Conservation (phyloP, 306 rosid genomes). For the Nissolia schottii region DNA sequence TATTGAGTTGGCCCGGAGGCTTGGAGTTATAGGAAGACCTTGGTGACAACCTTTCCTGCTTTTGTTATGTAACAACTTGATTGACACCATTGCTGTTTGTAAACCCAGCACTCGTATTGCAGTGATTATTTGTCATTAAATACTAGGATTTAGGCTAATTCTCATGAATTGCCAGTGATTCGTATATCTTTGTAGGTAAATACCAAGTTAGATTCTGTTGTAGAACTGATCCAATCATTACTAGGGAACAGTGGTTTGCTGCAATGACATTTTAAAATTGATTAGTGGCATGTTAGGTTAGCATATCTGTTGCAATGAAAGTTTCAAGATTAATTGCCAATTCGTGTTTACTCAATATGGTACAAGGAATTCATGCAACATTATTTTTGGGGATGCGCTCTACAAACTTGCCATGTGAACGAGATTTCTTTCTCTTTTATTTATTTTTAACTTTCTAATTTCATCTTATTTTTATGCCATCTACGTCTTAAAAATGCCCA, state of each 20-base stretch:
- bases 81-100: conserved; percentile 12
- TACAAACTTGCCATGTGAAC: not conserved
- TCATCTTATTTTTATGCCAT: not conserved
- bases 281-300: not conserved
- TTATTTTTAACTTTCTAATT: not conserved
- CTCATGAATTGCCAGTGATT: not conserved
- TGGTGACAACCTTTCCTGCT: conserved; percentile 48
- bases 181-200: conserved; percentile 1
- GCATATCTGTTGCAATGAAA: not conserved
- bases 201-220: not conserved
- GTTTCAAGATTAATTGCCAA: not conserved
- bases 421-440: not conserved
- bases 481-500: too few species aligned
- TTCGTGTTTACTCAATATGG: conserved; percentile 1
- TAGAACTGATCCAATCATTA: not conserved
- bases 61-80: not conserved
- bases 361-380: not conserved
- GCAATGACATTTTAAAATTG: not conserved
- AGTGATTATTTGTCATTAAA: conserved; percentile 11
- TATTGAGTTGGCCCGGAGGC: conserved; percentile 82
- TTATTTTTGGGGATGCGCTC: too few species aligned
- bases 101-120: conserved; percentile 1
- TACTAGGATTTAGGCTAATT: conserved; percentile 19
- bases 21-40: conserved; percentile 63
- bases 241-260: not conserved